Base-by-base conservation (phyloP, 2,329 filamentous ascomycete species). In the Botrytis medusae region DNA sequence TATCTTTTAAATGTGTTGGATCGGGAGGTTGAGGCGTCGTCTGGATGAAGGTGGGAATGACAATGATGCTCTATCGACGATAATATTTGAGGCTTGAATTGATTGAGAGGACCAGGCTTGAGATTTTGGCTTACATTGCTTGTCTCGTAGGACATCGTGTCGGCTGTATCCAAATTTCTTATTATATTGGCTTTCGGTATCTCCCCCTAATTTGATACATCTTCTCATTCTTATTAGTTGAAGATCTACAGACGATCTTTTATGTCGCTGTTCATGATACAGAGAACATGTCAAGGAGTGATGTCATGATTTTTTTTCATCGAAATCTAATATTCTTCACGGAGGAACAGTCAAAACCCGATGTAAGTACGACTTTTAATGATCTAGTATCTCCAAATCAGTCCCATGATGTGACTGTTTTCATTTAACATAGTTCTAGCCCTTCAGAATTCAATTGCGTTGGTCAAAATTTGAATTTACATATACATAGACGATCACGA, bases 191-290 rank as follows among this genome's bases (percentile, higher is more conserved):
- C 25, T 54, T 3, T n/a, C 4, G 5, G 16, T 2, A 29, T n/a
- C 12, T 54, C 6, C 12, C 16, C 25, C 0, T 54, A 16, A 12
- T 14, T 6, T n/a, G n/a, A 8, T 1, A 16, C 18, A 8, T 8
- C 12, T n/a, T 4, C n/a, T 16, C 0, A 54, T 29, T 29, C 0
- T 18, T 1, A 18, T 12, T 8, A 12, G 14, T 29, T 3, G 14
- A 8, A 54, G n/a, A 16, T 54, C 20, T 29, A 3, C 4, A 16
- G 5, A 5, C n/a, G 5, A 16, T 16, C 5, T n/a, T 29, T 54
- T 1, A 7, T 29, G n/a, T 29, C 14, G 6, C 14, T 29, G 0
- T n/a, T 29, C 0, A 29, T 29, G 6, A 5, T 54, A 12, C 25
- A 14, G 51, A 54, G 14, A 18, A 29, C 18, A 0, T 16, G 16